A percentile compares a stretch with the other conserved stretches of the same genome.
phyloP scores from a whole-genome alignment of 164 flowering plant species.

The Tetracentron sinense region DNA sequence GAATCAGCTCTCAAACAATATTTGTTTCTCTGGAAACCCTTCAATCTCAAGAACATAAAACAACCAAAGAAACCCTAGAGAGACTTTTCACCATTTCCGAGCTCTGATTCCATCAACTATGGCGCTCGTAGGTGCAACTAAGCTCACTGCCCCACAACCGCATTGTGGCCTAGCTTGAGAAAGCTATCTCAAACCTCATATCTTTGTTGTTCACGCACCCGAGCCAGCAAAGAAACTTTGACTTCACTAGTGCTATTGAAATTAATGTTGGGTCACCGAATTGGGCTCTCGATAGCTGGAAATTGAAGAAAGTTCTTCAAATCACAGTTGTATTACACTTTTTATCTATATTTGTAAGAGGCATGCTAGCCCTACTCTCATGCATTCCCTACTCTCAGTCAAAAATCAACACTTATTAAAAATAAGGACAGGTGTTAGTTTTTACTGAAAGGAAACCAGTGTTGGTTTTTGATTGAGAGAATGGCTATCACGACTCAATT shows the following conservation, averaged over 20 bases:
- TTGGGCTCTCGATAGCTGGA: slow-evolving; percentile 32
- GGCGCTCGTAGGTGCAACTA: slow-evolving; percentile 16
- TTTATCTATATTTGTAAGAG: too few relatives aligned
- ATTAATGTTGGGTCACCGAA: slow-evolving; percentile 2
- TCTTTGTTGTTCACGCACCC: slow-evolving; percentile 10
- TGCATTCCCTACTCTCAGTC: too few relatives aligned
- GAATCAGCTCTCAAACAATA: too few relatives aligned
- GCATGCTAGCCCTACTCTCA: too few relatives aligned
- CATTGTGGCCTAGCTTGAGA: slow-evolving; percentile 6
- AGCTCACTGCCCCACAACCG: slow-evolving; percentile 11
- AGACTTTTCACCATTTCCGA: background rate
- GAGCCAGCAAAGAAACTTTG: slow-evolving; percentile 9
- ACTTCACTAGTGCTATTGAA: background rate
- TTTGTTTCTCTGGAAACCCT: too few relatives aligned
- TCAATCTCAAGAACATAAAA: background rate
- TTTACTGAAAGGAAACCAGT: too few relatives aligned
- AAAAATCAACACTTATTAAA: too few relatives aligned
- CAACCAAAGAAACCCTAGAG: background rate
- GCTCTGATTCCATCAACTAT: background rate
- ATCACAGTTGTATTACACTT: too few relatives aligned
- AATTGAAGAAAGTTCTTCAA: slow-evolving; percentile 23
- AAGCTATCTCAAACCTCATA: background rate
- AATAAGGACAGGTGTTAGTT: too few relatives aligned
- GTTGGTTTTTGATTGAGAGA: too few relatives aligned
- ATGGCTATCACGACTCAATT: too few relatives aligned